Evolutionary conservation across 2,329 filamentous ascomycete species (phyloP).

Genomic region (Didymella arachidicola): DNA sequence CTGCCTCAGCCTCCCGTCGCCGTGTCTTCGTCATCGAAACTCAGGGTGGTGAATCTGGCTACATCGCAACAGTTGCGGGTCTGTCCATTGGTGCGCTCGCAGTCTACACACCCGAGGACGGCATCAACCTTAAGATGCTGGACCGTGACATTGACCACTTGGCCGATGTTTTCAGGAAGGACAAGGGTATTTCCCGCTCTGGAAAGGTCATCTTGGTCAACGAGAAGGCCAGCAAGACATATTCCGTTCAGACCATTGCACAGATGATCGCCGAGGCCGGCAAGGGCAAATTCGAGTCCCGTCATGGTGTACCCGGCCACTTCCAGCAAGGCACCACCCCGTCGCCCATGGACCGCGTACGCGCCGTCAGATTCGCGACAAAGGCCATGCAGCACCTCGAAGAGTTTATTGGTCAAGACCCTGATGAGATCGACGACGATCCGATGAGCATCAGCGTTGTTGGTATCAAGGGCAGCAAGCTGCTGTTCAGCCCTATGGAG

Average conservation of each 20-base stretch:
- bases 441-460: conserved; percentile 81
- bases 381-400: conserved; percentile 95
- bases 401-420: conserved; percentile 69
- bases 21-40: conserved; percentile 98
- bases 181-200: conserved; percentile 86
- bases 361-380: conserved; percentile 89
- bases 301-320: conserved; percentile 70
- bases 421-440: conserved; percentile 75
- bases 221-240: conserved; percentile 88
- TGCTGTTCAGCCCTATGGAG: conserved; percentile 85
- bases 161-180: conserved; percentile 81
- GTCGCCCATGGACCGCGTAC: conserved; percentile 93
- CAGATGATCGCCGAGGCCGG: conserved; percentile 96
- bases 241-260: conserved; percentile 90
- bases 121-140: conserved; percentile 92
- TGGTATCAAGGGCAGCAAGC: conserved; percentile 87
- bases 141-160: conserved; percentile 88
- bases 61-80: conserved; percentile 88
- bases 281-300: conserved; percentile 88
- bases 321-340: conserved; percentile 59
- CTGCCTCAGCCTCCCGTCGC: conserved; percentile 88
- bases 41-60: conserved; percentile 92
- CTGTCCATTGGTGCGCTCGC: conserved; percentile 90
- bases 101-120: conserved; percentile 97
- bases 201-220: conserved; percentile 97